phyloP scores from a whole-genome alignment of 208 protist genomes.

The Leishmania arabica region DNA sequence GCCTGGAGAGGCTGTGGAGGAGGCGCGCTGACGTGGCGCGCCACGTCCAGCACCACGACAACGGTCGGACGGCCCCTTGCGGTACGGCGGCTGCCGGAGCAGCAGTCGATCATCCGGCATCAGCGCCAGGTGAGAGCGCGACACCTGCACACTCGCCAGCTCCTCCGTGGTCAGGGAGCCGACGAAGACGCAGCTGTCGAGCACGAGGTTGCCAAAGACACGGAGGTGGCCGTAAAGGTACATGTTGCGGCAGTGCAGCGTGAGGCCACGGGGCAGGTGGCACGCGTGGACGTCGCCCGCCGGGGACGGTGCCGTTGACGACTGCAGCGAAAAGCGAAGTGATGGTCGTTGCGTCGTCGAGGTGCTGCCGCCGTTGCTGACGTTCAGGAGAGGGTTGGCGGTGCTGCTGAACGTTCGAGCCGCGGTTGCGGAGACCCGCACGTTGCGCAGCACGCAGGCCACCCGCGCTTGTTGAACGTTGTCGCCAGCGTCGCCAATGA shows the following conservation, averaged over 20 bases:
- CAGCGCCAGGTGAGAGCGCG: slow-evolving; percentile 41
- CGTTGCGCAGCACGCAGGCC: slow-evolving; percentile 30
- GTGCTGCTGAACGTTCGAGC: background rate
- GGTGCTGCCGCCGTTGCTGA: background rate
- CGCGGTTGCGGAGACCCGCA: slow-evolving; percentile 16
- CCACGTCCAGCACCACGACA: background rate
- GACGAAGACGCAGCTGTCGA: slow-evolving; percentile 64
- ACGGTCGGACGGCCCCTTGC: background rate
- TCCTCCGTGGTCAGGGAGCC: slow-evolving; percentile 54
- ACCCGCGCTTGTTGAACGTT: slow-evolving; percentile 4
- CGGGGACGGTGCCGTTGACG: slow-evolving; percentile 27
- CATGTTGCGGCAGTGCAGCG: slow-evolving; percentile 47
- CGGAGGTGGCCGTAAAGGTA: slow-evolving; percentile 58
- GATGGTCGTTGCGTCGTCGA: background rate
- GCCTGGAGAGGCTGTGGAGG: background rate
- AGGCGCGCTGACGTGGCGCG: background rate
- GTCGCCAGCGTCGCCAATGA: slow-evolving; percentile 8
- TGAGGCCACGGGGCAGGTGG: slow-evolving; percentile 41
- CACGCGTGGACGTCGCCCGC: slow-evolving; percentile 28
- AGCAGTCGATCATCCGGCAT: slow-evolving; percentile 40
- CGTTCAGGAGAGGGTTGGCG: no score
- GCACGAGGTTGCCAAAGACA: slow-evolving; percentile 51
- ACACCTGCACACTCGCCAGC: slow-evolving; percentile 40
- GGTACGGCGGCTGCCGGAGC: background rate
- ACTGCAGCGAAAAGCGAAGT: slow-evolving; percentile 22